Percentiles rank a stretch among this genome's conserved stretches.
Evolutionary conservation across 768 basidiomycete species (phyloP).

Genomic region (Psilocybe cyanescens): DNA sequence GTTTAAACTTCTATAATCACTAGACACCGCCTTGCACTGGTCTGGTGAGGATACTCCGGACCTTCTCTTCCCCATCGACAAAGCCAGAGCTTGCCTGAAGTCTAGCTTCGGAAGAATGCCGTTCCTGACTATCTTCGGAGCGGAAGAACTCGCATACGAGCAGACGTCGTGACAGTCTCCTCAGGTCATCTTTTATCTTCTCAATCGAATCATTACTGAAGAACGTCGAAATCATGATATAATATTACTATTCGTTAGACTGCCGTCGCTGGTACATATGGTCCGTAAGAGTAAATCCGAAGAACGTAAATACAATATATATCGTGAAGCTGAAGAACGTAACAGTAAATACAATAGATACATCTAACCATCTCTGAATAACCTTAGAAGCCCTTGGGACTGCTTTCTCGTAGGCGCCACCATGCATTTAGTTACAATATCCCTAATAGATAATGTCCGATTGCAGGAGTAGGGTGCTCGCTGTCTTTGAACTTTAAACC

Average conservation of each 20-base stretch:
- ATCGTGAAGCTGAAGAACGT: neutral
- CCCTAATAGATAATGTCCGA: constrained; percentile 6
- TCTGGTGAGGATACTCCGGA: constrained; percentile 2
- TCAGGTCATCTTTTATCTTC: too few relatives aligned
- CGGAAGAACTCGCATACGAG: neutral
- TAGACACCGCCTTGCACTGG: neutral
- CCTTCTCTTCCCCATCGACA: constrained; percentile 9
- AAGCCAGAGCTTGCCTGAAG: neutral
- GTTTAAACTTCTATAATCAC: constrained; percentile 7
- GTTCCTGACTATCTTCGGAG: neutral
- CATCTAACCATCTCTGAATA: neutral
- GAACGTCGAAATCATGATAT: neutral
- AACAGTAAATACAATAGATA: neutral
- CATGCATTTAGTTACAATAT: neutral
- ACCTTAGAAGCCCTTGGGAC: neutral
- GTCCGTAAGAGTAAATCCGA: neutral
- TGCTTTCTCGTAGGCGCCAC: neutral
- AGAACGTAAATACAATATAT: neutral
- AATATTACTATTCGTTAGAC: neutral
- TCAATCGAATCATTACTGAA: too few relatives aligned
- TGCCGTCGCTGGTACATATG: neutral
- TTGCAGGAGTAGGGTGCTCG: neutral
- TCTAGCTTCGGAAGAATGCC: neutral
- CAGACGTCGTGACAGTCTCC: too few relatives aligned
- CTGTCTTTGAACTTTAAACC: neutral